Evolutionary conservation across 257 asterid genomes (phyloP), one percentile per base, ranked within the genome.

Genomic region (Gentiana dahurica): DNA sequence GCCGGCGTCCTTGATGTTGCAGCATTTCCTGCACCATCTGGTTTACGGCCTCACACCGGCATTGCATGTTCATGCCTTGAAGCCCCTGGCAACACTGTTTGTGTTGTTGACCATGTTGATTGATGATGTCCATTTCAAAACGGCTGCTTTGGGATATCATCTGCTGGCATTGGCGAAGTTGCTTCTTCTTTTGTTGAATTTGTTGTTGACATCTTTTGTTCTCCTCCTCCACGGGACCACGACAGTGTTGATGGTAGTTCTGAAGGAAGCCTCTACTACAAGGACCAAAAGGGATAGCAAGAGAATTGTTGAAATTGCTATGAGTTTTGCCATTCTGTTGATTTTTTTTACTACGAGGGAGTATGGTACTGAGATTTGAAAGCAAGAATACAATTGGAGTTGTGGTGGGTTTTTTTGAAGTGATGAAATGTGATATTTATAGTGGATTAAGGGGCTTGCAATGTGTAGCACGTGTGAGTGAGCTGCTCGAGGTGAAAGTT

Each of bases 211-310:
- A 76, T 57, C 64, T 73, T 1, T 61, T 59, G 3, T 5, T 32
- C 7, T 68, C 79, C 0, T 79, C 81, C 3, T 67, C 65, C 35
- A 63, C n/a, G n/a, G n/a, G n/a, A n/a, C n/a, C n/a, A n/a, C 5
- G 4, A 65, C 13, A 10, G 77, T 69, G 49, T 83, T 77, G 71
- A 66, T 59, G 44, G 71, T 76, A 56, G 85, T 61, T 51, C 79
- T 64, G 75, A 34, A 74, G 63, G 65, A 53, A 55, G 76, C 66
- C 60, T 75, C 82, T 5, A 46, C 49, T 43, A 69, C 62, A 0
- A 81, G 4, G 12, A 80, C 80, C 13, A 81, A 51, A 12, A 77
- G 58, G 3, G 77, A 79, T 60, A 68, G 59, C n/a, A 81, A 61
- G 54, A 81, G 65, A 3, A 69, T 59, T n/a, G 74, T 79, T 5